Conservation (phyloP, 2,329 filamentous ascomycete genomes). For the Hymenoscyphus infarciens region DNA sequence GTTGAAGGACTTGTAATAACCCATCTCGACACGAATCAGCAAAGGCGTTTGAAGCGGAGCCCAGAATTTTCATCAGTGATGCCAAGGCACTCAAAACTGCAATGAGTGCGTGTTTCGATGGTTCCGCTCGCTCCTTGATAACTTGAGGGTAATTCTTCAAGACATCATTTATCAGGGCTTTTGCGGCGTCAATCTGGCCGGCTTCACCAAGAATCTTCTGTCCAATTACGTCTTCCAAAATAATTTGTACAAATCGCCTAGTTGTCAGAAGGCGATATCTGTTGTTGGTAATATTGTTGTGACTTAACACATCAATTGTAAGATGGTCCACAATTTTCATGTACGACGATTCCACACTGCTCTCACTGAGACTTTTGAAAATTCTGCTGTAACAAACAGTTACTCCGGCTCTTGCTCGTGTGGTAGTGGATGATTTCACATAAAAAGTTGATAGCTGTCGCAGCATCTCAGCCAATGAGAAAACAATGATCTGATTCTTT, state of each 20-base stretch:
- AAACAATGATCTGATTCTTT: slow-evolving; percentile 67
- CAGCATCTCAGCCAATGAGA: slow-evolving; percentile 75
- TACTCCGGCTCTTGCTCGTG: slow-evolving; percentile 76
- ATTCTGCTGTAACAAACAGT: slow-evolving; percentile 84
- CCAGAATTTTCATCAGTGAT: slow-evolving; percentile 73
- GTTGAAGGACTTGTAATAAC: slow-evolving; percentile 83
- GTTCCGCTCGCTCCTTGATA: slow-evolving; percentile 81
- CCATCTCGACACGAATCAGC: slow-evolving; percentile 84
- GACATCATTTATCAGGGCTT: slow-evolving; percentile 77
- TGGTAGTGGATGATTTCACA: slow-evolving; percentile 71
- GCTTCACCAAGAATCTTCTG: slow-evolving; percentile 81
- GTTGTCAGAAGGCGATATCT: slow-evolving; percentile 84
- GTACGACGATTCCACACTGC: slow-evolving; percentile 79
- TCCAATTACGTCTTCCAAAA: slow-evolving; percentile 81
- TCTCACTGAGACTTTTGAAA: slow-evolving; percentile 73
- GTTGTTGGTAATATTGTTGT: slow-evolving; percentile 72
- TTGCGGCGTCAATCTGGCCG: slow-evolving; percentile 79
- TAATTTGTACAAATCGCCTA: slow-evolving; percentile 76
- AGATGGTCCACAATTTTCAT: slow-evolving; percentile 76
- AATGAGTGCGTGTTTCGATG: slow-evolving; percentile 80
- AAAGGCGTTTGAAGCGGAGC: slow-evolving; percentile 74
- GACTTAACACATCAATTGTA: slow-evolving; percentile 74
- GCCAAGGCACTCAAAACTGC: slow-evolving; percentile 75
- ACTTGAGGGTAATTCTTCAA: slow-evolving; percentile 93
- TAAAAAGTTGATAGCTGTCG: slow-evolving; percentile 79